A percentile compares a stretch with the other conserved stretches of the same genome.
Evolutionary conservation across 805 yeast genomes (phyloP).

Genomic region (Blastobotrys parvus): DNA sequence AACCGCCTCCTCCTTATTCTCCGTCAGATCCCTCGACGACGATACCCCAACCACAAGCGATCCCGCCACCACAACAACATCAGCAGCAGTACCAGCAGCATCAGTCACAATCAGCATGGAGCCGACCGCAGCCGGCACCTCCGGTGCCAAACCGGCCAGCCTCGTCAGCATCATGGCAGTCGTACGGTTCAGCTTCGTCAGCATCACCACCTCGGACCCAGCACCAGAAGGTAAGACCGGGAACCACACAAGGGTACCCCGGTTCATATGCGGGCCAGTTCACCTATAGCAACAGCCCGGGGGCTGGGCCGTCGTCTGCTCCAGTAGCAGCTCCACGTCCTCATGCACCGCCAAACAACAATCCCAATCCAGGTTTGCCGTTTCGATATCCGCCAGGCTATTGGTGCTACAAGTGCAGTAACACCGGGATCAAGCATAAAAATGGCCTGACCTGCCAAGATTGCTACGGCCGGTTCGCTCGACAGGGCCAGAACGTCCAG

Average conservation of each 20-base stretch:
- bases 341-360: neutral
- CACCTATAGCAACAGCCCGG: neutral
- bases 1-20: slow-evolving; percentile 19
- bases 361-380: slow-evolving; percentile 33
- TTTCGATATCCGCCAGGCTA: slow-evolving; percentile 59
- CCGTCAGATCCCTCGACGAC: slow-evolving; percentile 7
- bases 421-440: slow-evolving; percentile 57
- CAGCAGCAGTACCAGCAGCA: neutral
- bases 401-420: slow-evolving; percentile 60
- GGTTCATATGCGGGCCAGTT: neutral
- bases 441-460: slow-evolving; percentile 59
- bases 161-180: neutral
- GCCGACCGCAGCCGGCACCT: neutral
- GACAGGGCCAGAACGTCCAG: slow-evolving; percentile 23
- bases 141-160: neutral
- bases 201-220: neutral
- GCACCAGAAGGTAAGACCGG: neutral
- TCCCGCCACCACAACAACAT: neutral
- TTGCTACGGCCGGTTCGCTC: slow-evolving; percentile 62
- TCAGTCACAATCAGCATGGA: too few species aligned
- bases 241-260: neutral
- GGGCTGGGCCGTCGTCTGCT: too few species aligned
- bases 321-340: neutral
- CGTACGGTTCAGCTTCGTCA: too few species aligned
- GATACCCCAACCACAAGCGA: neutral